phyloP scores from a whole-genome alignment of 352 stramenopile genomes.

The Phytophthora fragariae region DNA sequence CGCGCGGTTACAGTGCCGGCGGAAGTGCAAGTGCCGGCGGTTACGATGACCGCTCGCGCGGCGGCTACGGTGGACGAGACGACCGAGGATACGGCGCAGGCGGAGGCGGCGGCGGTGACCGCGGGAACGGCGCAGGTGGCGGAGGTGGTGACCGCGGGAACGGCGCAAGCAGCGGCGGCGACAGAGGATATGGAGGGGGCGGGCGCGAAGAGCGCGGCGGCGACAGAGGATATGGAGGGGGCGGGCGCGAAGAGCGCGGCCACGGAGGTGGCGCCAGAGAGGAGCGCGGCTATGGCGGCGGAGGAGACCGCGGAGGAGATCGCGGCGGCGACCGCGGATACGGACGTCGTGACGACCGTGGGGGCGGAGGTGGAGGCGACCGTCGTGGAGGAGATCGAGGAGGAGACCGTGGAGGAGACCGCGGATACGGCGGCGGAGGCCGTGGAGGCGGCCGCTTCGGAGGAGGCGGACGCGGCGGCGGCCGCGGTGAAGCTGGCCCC shows the following conservation, averaged over 20 bases:
- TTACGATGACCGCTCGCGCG: slow-evolving; percentile 28
- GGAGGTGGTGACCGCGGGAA: slow-evolving; percentile 20
- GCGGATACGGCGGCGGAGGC: slow-evolving; percentile 35
- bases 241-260: slow-evolving; percentile 25
- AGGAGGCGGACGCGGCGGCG: slow-evolving; percentile 42
- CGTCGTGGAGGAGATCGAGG: slow-evolving; percentile 14
- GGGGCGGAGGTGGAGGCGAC: slow-evolving; percentile 18
- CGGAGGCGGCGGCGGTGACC: slow-evolving; percentile 36
- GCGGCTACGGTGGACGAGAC: slow-evolving; percentile 27
- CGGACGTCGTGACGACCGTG: slow-evolving; percentile 5
- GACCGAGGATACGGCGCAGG: slow-evolving; percentile 36
- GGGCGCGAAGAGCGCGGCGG: slow-evolving; percentile 27
- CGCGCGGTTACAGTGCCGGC: background rate
- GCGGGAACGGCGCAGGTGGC: slow-evolving; percentile 12
- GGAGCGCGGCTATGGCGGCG: slow-evolving; percentile 22
- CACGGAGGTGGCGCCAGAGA: slow-evolving; percentile 36
- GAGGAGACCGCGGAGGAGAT: slow-evolving; percentile 18
- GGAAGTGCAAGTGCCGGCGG: slow-evolving; percentile 26
- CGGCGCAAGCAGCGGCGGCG: slow-evolving; percentile 11
- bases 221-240: slow-evolving; percentile 33
- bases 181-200: slow-evolving; percentile 28
- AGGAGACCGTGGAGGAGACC: slow-evolving; percentile 19
- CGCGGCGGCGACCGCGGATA: slow-evolving; percentile 29
- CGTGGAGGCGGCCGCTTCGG: slow-evolving; percentile 41
- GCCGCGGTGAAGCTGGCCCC: slow-evolving; percentile 42